Evolutionary conservation across 164 flowering plant genomes (phyloP), one percentile per base, ranked within the genome.

Genomic region (Saururus chinensis): DNA sequence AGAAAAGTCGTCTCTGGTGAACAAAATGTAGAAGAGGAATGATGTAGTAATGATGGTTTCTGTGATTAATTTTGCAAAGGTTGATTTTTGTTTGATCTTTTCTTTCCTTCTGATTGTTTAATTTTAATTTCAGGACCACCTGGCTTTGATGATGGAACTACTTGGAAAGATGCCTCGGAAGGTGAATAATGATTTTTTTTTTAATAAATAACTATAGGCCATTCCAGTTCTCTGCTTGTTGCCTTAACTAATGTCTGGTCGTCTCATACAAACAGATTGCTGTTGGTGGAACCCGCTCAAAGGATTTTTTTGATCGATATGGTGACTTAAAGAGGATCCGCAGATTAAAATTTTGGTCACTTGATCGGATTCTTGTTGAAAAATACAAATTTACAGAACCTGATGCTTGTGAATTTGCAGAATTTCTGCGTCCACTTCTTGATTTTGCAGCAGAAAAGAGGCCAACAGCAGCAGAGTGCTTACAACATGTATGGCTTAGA

Each of bases 81-180:
- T 30, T 30, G 2, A 2, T 30, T 45, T 12, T 45, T 45, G 19
- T 30, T 26, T 30, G 17, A 17, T 59, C n/a, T 59, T 49, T 51
- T 13, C 56, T 26, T 26, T 57, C 17, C 35, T 26, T 25, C 21
- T n/a, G 25, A 54, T 30, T 66, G 42, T 53, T 54, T 40, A 53
- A 24, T 5, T 56, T 30, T 59, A 52, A 13, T 75, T 74, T 73
- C 81, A 89, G 97, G 98, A 92, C 76, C 98, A 92, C 76, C 90
- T 92, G 68, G 98, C 98, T 71, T 67, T 82, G 61, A 92, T 92
- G 96, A 89, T 89, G 96, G 98, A 92, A 74, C 81, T 88, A 56
- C 84, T 92, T 40, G 98, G 98, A 55, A 92, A 92, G 81, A 86
- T 92, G 63, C 97, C 98, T 41, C 67, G 85, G 67, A 92, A 92